Conservation (phyloP, 441 rosid species). For the Populus hybrid region DNA sequence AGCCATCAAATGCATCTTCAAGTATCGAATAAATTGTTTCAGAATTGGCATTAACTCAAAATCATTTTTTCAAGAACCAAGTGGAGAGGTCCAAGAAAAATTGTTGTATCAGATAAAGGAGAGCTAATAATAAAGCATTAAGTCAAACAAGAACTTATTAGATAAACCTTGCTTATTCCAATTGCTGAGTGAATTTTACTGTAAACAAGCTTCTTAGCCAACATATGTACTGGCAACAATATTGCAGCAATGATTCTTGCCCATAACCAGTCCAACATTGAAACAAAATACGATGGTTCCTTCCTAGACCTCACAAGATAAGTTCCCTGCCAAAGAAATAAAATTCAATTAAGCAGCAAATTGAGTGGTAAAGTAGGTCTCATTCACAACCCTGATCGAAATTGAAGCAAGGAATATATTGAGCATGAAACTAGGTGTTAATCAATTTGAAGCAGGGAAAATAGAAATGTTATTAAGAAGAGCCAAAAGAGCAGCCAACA, state of each 20-base stretch:
- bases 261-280: constrained; percentile 60
- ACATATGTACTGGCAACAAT: constrained; percentile 70
- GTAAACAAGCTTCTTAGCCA: constrained; percentile 73
- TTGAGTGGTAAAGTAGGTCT: not conserved
- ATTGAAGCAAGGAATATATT: not conserved
- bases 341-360: not conserved
- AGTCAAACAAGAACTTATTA: not conserved
- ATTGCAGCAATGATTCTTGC: constrained; percentile 62
- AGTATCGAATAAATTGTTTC: not conserved
- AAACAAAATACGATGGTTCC: constrained; percentile 55
- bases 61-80: not conserved
- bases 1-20: not conserved
- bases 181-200: constrained; percentile 69
- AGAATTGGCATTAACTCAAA: not conserved
- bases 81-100: not conserved
- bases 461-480: not conserved
- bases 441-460: not conserved
- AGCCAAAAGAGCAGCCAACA: not conserved
- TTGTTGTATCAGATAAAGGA: not conserved
- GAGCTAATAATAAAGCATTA: not conserved
- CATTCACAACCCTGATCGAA: not conserved
- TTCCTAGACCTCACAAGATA: constrained; percentile 54
- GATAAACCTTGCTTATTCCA: constrained; percentile 76
- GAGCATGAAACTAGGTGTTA: not conserved
- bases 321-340: constrained; percentile 47